Percentiles rank a stretch among this genome's conserved stretches.
These are phyloP conservation scores for Trichosporon inkin DNA, from an alignment of 1,284 basidiomycete species.

Conservation along the genomic window DNA sequence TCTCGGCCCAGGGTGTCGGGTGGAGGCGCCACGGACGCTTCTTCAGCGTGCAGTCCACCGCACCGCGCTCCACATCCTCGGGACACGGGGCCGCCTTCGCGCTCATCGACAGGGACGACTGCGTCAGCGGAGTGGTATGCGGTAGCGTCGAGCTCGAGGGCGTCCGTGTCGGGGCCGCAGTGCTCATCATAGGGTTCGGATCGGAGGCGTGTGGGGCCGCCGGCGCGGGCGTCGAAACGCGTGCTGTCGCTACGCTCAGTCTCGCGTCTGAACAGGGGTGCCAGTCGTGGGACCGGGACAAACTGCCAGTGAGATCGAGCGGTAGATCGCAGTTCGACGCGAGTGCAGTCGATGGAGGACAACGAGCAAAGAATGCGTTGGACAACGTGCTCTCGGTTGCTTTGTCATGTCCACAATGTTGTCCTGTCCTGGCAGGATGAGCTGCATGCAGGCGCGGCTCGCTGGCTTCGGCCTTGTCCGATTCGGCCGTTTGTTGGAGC, in stretches of 20 bases:
- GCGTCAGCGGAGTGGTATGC: neutral
- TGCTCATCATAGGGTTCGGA: neutral
- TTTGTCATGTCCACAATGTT: neutral
- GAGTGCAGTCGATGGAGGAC: too few species aligned
- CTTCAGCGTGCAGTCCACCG: neutral
- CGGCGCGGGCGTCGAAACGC: neutral
- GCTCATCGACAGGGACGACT: neutral
- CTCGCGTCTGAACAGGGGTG: too few species aligned
- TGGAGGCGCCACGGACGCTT: constrained; percentile 1
- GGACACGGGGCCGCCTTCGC: neutral
- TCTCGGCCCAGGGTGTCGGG: neutral
- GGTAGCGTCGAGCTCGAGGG: neutral
- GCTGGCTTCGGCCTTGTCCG: neutral
- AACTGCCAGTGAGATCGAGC: too few species aligned
- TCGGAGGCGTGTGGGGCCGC: neutral
- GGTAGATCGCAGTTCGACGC: too few species aligned
- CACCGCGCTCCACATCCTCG: neutral
- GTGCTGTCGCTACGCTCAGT: too few species aligned
- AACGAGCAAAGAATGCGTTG: too few species aligned
- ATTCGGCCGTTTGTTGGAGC: constrained; percentile 1
- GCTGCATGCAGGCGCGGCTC: neutral
- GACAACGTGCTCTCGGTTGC: neutral
- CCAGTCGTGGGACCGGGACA: too few species aligned
- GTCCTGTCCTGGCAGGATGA: neutral
- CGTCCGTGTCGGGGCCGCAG: neutral